Evolutionary conservation across 371 early-diverging fungal species (phyloP).

Genomic region (Haplosporangium sp.): DNA sequence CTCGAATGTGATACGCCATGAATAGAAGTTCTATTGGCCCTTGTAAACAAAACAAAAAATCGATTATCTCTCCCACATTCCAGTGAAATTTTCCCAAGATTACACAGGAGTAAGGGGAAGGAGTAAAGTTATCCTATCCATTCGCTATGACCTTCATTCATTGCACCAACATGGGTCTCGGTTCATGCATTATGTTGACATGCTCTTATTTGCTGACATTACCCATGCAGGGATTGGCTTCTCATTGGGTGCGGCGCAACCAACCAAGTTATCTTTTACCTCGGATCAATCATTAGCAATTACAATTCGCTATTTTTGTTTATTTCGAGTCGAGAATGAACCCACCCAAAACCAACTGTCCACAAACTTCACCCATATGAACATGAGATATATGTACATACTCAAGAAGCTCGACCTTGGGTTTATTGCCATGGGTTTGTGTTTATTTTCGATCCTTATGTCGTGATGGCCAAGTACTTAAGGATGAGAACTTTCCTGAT

Average conservation of each 20-base stretch:
- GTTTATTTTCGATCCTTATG: neutral
- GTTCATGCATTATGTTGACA: neutral
- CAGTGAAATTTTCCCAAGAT: neutral
- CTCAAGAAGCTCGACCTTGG: neutral
- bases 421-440: no score
- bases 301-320: neutral
- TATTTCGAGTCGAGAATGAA: neutral
- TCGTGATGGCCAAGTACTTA: neutral
- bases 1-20: no score
- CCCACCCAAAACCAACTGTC: neutral
- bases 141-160: neutral
- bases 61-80: no score
- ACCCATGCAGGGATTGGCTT: neutral
- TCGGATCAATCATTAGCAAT: conserved; percentile 15
- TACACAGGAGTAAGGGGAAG: neutral
- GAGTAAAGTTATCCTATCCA: neutral
- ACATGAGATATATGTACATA: neutral
- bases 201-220: neutral
- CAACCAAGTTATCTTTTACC: neutral
- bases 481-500: neutral
- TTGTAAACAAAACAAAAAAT: no score
- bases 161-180: neutral
- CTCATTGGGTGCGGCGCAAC: neutral
- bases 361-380: neutral
- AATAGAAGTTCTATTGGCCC: no score